Conservation (phyloP, 768 basidiomycete species). For the Leccinum boreale region DNA sequence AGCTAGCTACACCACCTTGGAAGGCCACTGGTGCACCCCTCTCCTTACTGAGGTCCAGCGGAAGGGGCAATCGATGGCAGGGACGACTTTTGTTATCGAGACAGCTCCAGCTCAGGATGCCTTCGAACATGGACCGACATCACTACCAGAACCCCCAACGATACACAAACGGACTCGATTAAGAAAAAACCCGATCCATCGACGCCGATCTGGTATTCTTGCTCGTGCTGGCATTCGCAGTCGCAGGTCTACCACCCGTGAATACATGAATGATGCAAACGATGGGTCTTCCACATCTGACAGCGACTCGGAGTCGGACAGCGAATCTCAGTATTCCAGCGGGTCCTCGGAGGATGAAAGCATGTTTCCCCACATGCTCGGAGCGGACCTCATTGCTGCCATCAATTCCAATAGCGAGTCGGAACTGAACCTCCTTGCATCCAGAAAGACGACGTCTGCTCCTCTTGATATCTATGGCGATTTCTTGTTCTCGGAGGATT, state of each 20-base stretch:
- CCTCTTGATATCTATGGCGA: slow-evolving; percentile 8
- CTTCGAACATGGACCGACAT: background rate
- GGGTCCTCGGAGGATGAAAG: slow-evolving; percentile 18
- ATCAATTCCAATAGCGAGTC: slow-evolving; percentile 27
- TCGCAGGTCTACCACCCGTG: slow-evolving; percentile 7
- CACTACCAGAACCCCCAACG: background rate
- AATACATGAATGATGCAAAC: background rate
- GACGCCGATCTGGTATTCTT: slow-evolving; percentile 16
- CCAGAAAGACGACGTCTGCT: background rate
- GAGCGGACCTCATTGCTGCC: slow-evolving; percentile 26
- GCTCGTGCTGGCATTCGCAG: slow-evolving; percentile 21
- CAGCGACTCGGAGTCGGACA: slow-evolving; percentile 17
- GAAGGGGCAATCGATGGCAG: background rate
- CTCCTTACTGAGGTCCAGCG: background rate
- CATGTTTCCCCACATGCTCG: slow-evolving; percentile 25
- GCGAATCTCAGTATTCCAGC: slow-evolving; percentile 18
- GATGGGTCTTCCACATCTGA: slow-evolving; percentile 12
- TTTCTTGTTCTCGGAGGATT: slow-evolving; percentile 14
- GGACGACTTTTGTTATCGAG: background rate
- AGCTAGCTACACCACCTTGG: background rate
- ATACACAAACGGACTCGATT: background rate
- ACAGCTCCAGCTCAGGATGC: background rate
- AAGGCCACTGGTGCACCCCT: slow-evolving; percentile 1
- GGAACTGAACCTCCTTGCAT: slow-evolving; percentile 12
- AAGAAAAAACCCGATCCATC: background rate